phyloP scores from a whole-genome alignment of 2,329 filamentous ascomycete species.

The Hypocreales sp. region DNA sequence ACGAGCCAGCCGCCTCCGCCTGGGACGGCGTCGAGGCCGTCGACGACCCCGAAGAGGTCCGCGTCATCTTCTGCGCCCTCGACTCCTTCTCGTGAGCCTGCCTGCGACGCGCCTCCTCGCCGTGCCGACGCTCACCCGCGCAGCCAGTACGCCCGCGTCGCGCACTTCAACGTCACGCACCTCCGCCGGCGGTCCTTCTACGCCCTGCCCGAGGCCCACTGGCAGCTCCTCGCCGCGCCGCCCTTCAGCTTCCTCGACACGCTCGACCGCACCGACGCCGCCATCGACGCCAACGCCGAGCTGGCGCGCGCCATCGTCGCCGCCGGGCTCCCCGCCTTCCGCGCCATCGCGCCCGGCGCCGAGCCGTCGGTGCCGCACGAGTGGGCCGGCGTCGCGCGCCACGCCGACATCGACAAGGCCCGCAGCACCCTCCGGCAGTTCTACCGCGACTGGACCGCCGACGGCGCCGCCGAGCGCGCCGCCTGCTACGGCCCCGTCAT shows the following conservation, averaged over 20 bases:
- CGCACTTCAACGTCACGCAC: conserved; percentile 85
- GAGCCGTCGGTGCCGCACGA: conserved; percentile 35
- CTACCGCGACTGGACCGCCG: conserved; percentile 84
- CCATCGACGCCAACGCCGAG: conserved; percentile 77
- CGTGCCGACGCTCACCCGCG: too few species aligned
- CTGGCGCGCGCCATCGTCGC: conserved; percentile 65
- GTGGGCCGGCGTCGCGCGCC: conserved; percentile 57
- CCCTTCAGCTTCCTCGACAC: conserved; percentile 75
- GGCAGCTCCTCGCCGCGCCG: conserved; percentile 63
- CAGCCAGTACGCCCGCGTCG: conserved; percentile 71
- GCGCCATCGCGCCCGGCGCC: conserved; percentile 25
- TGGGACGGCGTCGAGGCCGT: conserved; percentile 51
- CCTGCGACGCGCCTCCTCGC: too few species aligned
- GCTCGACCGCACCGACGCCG: conserved; percentile 64
- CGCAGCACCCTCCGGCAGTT: conserved; percentile 86
- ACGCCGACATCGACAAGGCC: conserved; percentile 74
- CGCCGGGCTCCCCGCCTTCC: conserved; percentile 54
- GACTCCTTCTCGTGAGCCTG: conserved; percentile 77
- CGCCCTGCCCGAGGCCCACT: conserved; percentile 69
- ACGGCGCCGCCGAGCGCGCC: conserved; percentile 58
- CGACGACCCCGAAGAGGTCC: conserved; percentile 64
- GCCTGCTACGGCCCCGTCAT: conserved; percentile 65
- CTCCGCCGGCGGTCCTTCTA: conserved; percentile 87
- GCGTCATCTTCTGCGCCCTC: conserved; percentile 65
- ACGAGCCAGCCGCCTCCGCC: too few species aligned